These are phyloP conservation scores for Sphagnum contortum DNA, from an alignment of 225 moss, liverwort and hornwort species.

Conservation along the genomic window DNA sequence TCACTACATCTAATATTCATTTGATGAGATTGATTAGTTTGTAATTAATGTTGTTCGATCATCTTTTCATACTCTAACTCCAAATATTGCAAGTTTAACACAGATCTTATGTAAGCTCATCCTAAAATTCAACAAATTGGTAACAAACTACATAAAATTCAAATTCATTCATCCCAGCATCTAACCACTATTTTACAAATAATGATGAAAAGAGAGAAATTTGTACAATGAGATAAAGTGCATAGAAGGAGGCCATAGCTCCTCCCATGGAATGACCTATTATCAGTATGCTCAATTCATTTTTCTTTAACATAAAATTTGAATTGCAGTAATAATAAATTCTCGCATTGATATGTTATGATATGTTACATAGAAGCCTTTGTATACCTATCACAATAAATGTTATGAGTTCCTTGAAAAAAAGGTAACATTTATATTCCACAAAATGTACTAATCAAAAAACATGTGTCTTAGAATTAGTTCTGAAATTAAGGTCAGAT, in stretches of 20 bases:
- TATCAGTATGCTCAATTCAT: constrained; percentile 46
- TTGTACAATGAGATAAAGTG: constrained; percentile 78
- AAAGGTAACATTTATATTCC: no score
- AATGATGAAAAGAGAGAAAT: no score
- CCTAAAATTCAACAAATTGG: no score
- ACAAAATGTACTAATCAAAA: no score
- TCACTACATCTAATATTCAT: no score
- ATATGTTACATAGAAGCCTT: constrained; percentile 82
- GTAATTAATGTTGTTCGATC: constrained; percentile 17
- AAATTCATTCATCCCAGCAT: no score
- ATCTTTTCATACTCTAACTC: constrained; percentile 23
- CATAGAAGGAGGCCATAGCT: constrained; percentile 84
- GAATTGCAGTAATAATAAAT: constrained; percentile 27
- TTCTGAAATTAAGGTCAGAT: no score
- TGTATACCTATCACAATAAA: constrained; percentile 45
- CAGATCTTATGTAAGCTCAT: no score
- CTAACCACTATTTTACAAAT: no score
- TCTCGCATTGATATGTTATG: constrained; percentile 80
- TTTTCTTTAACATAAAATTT: constrained; percentile 21
- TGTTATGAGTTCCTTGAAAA: no score
- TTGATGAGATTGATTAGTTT: background rate
- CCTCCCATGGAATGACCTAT: constrained; percentile 98
- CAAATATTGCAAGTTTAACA: constrained; percentile 21
- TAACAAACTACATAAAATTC: no score
- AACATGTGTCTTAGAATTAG: no score